Evolutionary conservation across 140 eudicot species (phyloP).

Genomic region (Oenanthe javanica): DNA sequence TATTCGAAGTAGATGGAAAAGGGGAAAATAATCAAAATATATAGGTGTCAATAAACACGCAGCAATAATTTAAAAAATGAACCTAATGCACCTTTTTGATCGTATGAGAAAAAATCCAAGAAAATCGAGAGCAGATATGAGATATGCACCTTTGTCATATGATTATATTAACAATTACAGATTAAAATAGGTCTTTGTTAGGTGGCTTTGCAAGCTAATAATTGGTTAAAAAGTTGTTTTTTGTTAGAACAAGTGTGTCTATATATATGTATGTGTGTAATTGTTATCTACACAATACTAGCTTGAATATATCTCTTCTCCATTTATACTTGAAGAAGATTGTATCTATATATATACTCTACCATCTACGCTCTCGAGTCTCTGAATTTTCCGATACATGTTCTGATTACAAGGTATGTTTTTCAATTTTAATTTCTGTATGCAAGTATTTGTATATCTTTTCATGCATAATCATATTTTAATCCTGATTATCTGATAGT

Average conservation of each 20-base stretch:
- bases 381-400: neutral
- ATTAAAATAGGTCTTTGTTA: neutral
- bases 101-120: neutral
- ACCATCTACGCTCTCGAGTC: neutral
- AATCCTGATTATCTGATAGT: neutral
- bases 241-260: neutral
- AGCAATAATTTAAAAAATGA: neutral
- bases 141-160: neutral
- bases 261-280: neutral
- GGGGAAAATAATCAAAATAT: too few species aligned
- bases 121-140: neutral
- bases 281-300: neutral
- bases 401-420: neutral
- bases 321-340: neutral
- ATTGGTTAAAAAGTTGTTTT: neutral
- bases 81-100: neutral
- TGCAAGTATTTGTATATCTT: neutral
- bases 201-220: neutral
- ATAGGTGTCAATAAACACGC: too few species aligned
- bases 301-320: neutral
- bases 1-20: too few species aligned
- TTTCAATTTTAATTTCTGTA: neutral
- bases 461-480: neutral
- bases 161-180: neutral
- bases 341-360: neutral